A percentile compares a stretch with the other conserved stretches of the same genome.
Conservation (phyloP, 148 eudicot species). For the Vaccinium darrowii region DNA sequence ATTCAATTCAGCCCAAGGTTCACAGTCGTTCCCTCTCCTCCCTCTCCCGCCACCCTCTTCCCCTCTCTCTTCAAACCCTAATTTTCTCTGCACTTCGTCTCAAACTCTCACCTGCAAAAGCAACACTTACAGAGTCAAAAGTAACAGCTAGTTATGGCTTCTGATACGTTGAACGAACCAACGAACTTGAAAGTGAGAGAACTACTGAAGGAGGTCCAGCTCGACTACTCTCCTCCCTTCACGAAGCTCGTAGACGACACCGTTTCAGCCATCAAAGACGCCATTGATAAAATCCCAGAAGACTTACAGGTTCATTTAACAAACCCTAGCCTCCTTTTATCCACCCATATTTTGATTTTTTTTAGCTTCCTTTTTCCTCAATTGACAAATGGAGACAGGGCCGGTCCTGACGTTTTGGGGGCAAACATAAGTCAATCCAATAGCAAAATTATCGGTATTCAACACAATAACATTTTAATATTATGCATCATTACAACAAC, state of each 20-base stretch:
- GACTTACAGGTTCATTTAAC: slow-evolving; percentile 43
- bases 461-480: too few relatives aligned
- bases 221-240: slow-evolving; percentile 54
- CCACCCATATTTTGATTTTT: too few relatives aligned
- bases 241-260: slow-evolving; percentile 46
- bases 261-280: slow-evolving; percentile 47
- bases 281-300: slow-evolving; percentile 55
- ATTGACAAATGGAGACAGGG: background rate
- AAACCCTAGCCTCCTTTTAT: slow-evolving; percentile 19
- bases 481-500: too few relatives aligned
- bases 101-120: background rate
- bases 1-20: background rate
- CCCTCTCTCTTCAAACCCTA: background rate
- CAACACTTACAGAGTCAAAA: background rate
- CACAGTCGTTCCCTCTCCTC: background rate
- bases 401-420: too few relatives aligned
- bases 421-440: too few relatives aligned
- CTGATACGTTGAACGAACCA: slow-evolving; percentile 27
- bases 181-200: slow-evolving; percentile 52
- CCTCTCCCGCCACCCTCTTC: background rate
- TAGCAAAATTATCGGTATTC: too few relatives aligned
- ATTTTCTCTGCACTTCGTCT: background rate
- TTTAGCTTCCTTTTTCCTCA: background rate
- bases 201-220: slow-evolving; percentile 68
- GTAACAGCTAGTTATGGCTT: background rate